These are phyloP conservation scores for Amylostereum areolatum DNA, from an alignment of 1,284 basidiomycete genomes.

Conservation along the genomic window DNA sequence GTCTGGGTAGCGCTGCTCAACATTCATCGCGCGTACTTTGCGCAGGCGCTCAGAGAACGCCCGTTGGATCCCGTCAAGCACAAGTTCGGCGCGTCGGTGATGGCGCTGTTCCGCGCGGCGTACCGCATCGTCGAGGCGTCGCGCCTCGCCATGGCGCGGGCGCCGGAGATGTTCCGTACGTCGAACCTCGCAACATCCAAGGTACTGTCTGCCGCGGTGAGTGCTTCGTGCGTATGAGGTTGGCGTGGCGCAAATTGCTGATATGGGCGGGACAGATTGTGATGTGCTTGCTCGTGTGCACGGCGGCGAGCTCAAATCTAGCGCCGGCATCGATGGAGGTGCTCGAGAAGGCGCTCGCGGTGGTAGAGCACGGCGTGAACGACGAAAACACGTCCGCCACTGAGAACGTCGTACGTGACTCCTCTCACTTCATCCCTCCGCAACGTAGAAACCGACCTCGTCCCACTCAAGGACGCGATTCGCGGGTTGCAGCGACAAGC, in stretches of 20 bases:
- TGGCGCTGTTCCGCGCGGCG: constrained; percentile 64
- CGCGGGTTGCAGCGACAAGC: constrained; percentile 46
- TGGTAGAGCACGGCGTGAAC: constrained; percentile 48
- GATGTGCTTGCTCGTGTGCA: constrained; percentile 58
- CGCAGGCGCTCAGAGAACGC: constrained; percentile 54
- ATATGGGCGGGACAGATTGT: constrained; percentile 42
- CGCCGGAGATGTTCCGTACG: constrained; percentile 37
- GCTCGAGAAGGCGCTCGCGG: constrained; percentile 39
- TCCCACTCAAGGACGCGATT: constrained; percentile 36
- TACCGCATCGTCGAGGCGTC: constrained; percentile 54
- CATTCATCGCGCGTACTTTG: constrained; percentile 63
- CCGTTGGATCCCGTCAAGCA: constrained; percentile 53
- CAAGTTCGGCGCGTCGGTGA: constrained; percentile 59
- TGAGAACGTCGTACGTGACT: constrained; percentile 39
- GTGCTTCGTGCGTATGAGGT: constrained; percentile 18
- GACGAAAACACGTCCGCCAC: constrained; percentile 38
- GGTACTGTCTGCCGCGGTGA: constrained; percentile 52
- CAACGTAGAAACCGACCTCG: neutral
- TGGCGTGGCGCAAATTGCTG: neutral
- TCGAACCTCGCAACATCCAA: constrained; percentile 54
- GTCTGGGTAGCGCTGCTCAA: constrained; percentile 48
- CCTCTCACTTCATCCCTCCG: neutral
- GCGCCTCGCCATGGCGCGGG: constrained; percentile 31
- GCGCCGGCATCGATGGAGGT: constrained; percentile 51
- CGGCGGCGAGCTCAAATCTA: constrained; percentile 51